Evolutionary conservation across 1,284 basidiomycete species (phyloP).

Genomic region (Apiotrichum sp.): DNA sequence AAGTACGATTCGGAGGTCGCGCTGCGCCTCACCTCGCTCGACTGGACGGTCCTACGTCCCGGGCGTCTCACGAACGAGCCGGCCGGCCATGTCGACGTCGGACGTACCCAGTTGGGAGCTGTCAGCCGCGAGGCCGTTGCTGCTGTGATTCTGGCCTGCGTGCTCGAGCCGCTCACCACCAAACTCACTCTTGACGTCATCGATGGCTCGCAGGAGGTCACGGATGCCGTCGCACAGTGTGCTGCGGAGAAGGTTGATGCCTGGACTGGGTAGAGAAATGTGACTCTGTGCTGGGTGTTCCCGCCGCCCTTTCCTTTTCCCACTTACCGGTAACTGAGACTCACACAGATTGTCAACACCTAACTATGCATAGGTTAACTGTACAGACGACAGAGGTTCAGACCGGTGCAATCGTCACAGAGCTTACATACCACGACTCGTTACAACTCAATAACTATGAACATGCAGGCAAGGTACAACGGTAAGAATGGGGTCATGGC

Average conservation of each 20-base stretch:
- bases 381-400: too few relatives aligned
- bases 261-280: constrained; percentile 15
- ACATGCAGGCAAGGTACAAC: too few relatives aligned
- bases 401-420: too few relatives aligned
- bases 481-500: too few relatives aligned
- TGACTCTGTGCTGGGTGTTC: too few relatives aligned
- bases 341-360: too few relatives aligned
- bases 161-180: constrained; percentile 56
- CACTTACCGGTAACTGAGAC: too few relatives aligned
- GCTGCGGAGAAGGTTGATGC: constrained; percentile 49
- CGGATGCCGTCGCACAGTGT: constrained; percentile 59
- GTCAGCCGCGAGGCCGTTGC: constrained; percentile 60
- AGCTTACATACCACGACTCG: too few relatives aligned
- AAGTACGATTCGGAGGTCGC: constrained; percentile 68
- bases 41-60: constrained; percentile 66
- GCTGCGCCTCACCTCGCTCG: constrained; percentile 56
- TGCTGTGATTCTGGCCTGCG: constrained; percentile 52
- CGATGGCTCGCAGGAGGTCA: constrained; percentile 55
- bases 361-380: too few relatives aligned
- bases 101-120: constrained; percentile 53
- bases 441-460: too few relatives aligned
- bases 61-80: constrained; percentile 55
- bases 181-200: constrained; percentile 61
- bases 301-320: too few relatives aligned
- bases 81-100: constrained; percentile 55